Evolutionary conservation across 2,329 filamentous ascomycete genomes (phyloP), one percentile per base, ranked within the genome.

Genomic region (Colletotrichum cordylinicola): DNA sequence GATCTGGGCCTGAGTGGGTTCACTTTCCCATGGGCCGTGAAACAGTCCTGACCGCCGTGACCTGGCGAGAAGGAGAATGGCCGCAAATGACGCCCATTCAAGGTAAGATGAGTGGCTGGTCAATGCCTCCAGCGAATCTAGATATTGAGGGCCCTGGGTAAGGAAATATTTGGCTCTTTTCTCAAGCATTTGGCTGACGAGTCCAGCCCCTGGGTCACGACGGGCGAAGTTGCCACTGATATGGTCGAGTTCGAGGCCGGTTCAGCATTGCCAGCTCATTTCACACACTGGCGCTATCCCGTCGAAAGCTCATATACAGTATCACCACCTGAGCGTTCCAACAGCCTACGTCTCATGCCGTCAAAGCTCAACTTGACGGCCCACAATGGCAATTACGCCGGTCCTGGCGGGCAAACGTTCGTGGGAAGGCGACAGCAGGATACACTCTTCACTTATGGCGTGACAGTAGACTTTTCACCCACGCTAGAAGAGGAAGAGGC

Each of bases 211-310:
- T 86, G 83, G 78, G 86, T 86, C 71, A 55, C 37, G 10, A 16
- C 39, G 21, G 61, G 68, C 24, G 61, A 67, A 55, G 79, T 81
- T 10, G 84, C 84, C 24, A 83, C 84, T 4, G 89, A 91, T 75
- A 78, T 80, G 8, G 81, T 89, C 60, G 84, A 87, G 33, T 92
- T 92, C 79, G 78, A 81, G 13, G 83, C 86, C 0, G 83, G 83
- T 0, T 84, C 84, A 1, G 77, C 80, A 1, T 80, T 92, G 1
- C 90, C 90, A 8, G 83, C 84, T 2, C 88, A 92, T 78, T 89
- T 93, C 78, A 86, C 89, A 3, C 85, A 90, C 84, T 91, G 90
- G 85, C 86, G 91, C 8, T 90, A 86, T 29, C 90, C 90, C 3
- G 83, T 86, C 31, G 79, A 84, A 0, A 82, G 80, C 67, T 85